phyloP scores from a whole-genome alignment of 257 asterid species.

The Nyctanthes arbortristis region DNA sequence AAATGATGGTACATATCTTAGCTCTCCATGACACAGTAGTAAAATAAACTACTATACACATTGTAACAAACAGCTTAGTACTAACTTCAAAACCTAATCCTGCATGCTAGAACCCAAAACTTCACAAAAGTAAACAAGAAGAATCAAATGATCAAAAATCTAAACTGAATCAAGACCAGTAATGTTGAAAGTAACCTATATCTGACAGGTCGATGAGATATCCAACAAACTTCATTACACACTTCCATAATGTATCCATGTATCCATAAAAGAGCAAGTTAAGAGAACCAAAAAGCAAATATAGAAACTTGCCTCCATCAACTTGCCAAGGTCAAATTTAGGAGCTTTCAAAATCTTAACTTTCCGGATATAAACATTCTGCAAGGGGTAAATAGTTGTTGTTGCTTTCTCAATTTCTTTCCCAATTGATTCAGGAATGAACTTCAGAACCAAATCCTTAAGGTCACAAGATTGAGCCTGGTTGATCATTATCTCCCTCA shows the following conservation, averaged over 20 bases:
- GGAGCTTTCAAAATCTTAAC: conserved; percentile 45
- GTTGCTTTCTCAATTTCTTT: conserved; percentile 46
- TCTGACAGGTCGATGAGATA: too few relatives aligned
- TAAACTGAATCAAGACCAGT: neutral
- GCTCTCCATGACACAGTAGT: neutral
- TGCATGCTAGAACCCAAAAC: too few relatives aligned
- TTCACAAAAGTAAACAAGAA: neutral
- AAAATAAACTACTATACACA: conserved; percentile 2
- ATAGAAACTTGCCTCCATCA: conserved; percentile 35
- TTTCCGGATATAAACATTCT: conserved; percentile 39
- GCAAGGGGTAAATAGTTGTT: conserved; percentile 40
- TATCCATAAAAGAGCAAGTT: neutral
- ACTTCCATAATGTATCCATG: neutral
- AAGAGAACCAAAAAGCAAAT: neutral
- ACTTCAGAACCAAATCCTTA: conserved; percentile 38
- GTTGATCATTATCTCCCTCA: conserved; percentile 42
- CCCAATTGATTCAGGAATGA: conserved; percentile 46
- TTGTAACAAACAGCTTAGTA: too few relatives aligned
- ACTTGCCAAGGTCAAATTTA: conserved; percentile 39
- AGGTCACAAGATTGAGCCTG: conserved; percentile 41
- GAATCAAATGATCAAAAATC: neutral
- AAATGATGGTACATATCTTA: conserved; percentile 15
- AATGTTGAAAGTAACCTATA: too few relatives aligned
- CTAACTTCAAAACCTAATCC: too few relatives aligned
- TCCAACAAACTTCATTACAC: neutral